Evolutionary conservation across 306 rosid genomes (phyloP).

Genomic region (Quercus glauca): DNA sequence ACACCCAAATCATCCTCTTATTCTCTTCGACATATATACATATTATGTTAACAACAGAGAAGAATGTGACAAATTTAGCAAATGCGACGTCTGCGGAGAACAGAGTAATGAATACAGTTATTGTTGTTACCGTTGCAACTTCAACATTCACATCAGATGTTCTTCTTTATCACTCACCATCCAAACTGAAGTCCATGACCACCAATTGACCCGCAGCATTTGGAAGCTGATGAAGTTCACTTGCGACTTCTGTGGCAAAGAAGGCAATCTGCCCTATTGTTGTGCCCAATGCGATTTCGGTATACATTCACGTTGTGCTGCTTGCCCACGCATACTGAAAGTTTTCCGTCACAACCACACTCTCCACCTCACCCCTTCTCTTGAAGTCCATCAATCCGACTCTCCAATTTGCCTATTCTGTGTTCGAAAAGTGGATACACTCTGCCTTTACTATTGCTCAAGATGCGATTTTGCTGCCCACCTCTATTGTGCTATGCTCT

Average conservation of each 20-base stretch:
- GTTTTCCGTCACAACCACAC: background rate
- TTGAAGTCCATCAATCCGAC: background rate
- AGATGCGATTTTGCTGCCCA: background rate
- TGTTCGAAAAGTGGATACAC: background rate
- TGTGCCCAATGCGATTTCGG: background rate
- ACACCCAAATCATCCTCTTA: too few relatives aligned
- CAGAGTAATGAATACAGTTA: background rate
- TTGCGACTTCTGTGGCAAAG: background rate
- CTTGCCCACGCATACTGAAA: background rate
- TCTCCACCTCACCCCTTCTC: background rate
- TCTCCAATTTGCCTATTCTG: background rate
- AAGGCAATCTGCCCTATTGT: background rate
- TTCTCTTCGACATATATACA: background rate
- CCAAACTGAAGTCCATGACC: background rate
- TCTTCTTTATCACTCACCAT: background rate
- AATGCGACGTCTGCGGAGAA: too few relatives aligned
- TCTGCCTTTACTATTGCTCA: background rate
- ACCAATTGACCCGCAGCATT: background rate
- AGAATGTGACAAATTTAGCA: too few relatives aligned
- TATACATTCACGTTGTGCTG: background rate
- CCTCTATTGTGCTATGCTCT: background rate
- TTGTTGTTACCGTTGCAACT: background rate
- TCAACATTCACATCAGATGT: background rate
- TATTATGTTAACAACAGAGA: rapidly evolving
- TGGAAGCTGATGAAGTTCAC: background rate